Conservation (phyloP, 805 yeast species). For the Sporopachydermia quercuum region DNA sequence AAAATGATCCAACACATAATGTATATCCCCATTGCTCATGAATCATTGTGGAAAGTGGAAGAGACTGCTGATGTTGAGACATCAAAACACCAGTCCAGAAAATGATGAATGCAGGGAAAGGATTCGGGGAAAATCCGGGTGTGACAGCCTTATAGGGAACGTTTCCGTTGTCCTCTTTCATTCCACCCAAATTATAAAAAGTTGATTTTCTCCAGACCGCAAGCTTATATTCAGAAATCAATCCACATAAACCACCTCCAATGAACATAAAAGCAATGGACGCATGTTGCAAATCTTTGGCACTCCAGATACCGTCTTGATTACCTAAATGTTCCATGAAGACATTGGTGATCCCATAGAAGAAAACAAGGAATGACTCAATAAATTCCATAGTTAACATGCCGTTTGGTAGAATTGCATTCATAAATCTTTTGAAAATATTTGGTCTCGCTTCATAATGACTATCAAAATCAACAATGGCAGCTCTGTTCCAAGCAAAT, state of each 20-base stretch:
- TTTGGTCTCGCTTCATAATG: slow-evolving; percentile 17
- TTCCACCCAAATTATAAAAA: neutral
- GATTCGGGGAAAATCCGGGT: slow-evolving; percentile 82
- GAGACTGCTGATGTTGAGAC: slow-evolving; percentile 89
- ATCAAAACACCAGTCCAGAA: slow-evolving; percentile 94
- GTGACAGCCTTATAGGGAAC: slow-evolving; percentile 21
- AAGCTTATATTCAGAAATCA: slow-evolving; percentile 49
- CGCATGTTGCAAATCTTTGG: slow-evolving; percentile 80
- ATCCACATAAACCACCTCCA: slow-evolving; percentile 88
- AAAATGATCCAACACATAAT: slow-evolving; percentile 66
- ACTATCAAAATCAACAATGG: too few relatives aligned
- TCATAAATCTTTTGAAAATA: slow-evolving; percentile 15
- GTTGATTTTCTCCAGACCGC: slow-evolving; percentile 37
- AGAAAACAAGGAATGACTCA: slow-evolving; percentile 66
- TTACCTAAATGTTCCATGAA: slow-evolving; percentile 80
- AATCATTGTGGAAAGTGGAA: slow-evolving; percentile 57
- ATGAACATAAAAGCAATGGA: slow-evolving; percentile 85
- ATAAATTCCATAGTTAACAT: slow-evolving; percentile 72
- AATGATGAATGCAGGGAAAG: slow-evolving; percentile 84
- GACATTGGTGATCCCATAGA: slow-evolving; percentile 81
- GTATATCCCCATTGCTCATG: slow-evolving; percentile 91
- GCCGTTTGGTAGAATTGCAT: slow-evolving; percentile 22
- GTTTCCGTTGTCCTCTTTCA: slow-evolving; percentile 5
- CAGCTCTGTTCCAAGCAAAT: slow-evolving; percentile 70
- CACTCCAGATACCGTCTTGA: slow-evolving; percentile 71